phyloP scores from a whole-genome alignment of 2,329 filamentous ascomycete genomes.

The Phialocephala sp. region DNA sequence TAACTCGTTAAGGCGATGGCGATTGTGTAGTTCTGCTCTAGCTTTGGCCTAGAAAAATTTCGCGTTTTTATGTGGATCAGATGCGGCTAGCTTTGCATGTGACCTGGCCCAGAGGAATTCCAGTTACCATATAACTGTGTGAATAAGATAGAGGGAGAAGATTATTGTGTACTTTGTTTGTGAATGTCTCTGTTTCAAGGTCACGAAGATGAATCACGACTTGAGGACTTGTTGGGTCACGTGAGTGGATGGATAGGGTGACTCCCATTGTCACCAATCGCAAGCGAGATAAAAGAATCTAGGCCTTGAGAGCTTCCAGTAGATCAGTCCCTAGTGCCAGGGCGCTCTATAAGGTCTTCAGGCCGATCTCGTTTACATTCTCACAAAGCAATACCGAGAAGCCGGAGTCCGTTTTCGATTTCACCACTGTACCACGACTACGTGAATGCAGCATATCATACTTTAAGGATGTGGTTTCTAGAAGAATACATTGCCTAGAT shows the following conservation, averaged over 20 bases:
- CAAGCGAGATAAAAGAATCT: neutral
- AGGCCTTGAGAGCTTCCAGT: too few relatives aligned
- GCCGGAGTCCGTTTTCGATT: too few relatives aligned
- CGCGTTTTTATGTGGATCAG: neutral
- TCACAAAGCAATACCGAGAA: too few relatives aligned
- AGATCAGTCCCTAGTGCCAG: too few relatives aligned
- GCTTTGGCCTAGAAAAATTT: slow-evolving; percentile 13
- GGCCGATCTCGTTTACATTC: too few relatives aligned
- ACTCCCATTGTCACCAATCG: neutral
- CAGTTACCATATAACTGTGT: neutral
- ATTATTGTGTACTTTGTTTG: neutral
- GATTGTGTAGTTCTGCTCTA: slow-evolving; percentile 16
- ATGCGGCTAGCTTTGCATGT: neutral
- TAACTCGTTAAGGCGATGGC: slow-evolving; percentile 8
- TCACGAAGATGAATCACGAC: neutral
- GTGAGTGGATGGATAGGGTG: neutral
- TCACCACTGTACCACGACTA: too few relatives aligned
- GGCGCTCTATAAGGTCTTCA: too few relatives aligned
- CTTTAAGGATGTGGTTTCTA: too few relatives aligned
- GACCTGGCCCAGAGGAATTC: neutral
- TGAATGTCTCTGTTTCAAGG: neutral
- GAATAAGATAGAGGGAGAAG: neutral
- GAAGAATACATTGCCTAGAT: too few relatives aligned
- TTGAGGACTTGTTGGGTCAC: neutral
- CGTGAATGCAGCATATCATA: too few relatives aligned